Base-by-base conservation (phyloP, 176 grass and related monocot species). In the Oropetium thomaeum region DNA sequence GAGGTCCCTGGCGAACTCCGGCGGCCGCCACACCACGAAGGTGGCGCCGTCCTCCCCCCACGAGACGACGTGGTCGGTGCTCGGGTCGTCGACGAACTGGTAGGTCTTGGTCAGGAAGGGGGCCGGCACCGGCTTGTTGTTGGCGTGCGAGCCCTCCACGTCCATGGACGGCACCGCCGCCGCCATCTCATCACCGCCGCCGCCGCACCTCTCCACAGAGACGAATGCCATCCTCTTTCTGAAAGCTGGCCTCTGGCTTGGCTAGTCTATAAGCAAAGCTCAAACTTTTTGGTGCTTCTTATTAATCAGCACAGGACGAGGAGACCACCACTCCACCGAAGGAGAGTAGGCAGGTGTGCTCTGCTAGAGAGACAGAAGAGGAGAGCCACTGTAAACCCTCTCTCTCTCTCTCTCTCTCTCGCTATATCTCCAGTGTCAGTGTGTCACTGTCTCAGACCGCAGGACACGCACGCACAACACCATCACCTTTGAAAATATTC, bases 81-180 rank as follows among this genome's bases (percentile, higher is more conserved):
- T 68, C 55, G 79, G 84, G 37, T 96, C 89, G 40, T 96, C 93
- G 39, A 96, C 87, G 20, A 96, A 70, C 60, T 96, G 84, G 84
- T 92, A 96, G 2, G 86, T 92, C 89, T 96, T 96, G 41, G 79
- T 85, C 68, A 96, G 82, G 85, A 96, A 96, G 16, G 93, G 93
- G 32, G 93, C 89, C 20, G 86, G 88, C 30, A 83, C 74, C 67
- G 75, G 58, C 67, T 82, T 87, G 9, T 43, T 43, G 45, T 1
- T 49, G 22, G 34, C 25, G 3, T 85, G 75, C 22, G 72, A 86
- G 49, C 62, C 25, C 38, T 86, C 85, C 82, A 82, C 51, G 29
- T 53, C 75, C 54, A 70, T 83, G 64, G 81, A 54, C n/a, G 51
- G 61, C 30, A 67, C 29, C 33, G 39, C 62, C 33, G 39, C 62